Evolutionary conservation across 129 eudicot species (phyloP).

Genomic region (Flaveria bidentis): DNA sequence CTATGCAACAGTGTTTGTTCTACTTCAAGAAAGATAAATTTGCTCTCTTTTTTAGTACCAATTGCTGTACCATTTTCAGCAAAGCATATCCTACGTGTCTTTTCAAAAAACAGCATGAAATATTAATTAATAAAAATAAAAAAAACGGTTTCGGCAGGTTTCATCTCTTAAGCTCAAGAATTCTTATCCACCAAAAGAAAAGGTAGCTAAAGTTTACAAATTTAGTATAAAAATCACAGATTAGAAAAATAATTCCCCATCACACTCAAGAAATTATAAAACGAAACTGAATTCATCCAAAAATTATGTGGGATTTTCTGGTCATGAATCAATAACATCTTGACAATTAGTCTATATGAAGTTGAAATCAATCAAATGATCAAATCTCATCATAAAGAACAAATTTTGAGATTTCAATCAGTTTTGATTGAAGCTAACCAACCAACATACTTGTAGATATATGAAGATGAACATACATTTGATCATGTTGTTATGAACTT

Average conservation of each 20-base stretch:
- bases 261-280: not conserved
- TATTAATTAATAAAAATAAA: not conserved
- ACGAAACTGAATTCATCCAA: not conserved
- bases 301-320: too few species aligned
- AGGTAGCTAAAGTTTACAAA: slow-evolving; percentile 4
- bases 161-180: slow-evolving; percentile 8
- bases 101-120: not conserved
- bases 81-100: slow-evolving; percentile 31
- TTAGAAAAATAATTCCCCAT: not conserved
- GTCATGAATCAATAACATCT: not conserved
- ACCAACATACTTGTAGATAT: slow-evolving; percentile 2
- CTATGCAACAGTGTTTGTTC: slow-evolving; percentile 18
- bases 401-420: slow-evolving; percentile 12
- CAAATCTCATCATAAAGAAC: slow-evolving; percentile 1
- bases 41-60: slow-evolving; percentile 22
- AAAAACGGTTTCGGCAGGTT: not conserved
- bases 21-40: slow-evolving; percentile 17
- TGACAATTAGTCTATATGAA: slow-evolving; percentile 2
- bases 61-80: slow-evolving; percentile 31
- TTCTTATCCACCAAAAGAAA: slow-evolving; percentile 4
- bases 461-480: not conserved
- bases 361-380: not conserved
- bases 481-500: not conserved
- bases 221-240: not conserved
- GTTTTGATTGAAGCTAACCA: slow-evolving; percentile 15